Conservation (phyloP, 2,329 filamentous ascomycete genomes). For the Penicillium sp. region DNA sequence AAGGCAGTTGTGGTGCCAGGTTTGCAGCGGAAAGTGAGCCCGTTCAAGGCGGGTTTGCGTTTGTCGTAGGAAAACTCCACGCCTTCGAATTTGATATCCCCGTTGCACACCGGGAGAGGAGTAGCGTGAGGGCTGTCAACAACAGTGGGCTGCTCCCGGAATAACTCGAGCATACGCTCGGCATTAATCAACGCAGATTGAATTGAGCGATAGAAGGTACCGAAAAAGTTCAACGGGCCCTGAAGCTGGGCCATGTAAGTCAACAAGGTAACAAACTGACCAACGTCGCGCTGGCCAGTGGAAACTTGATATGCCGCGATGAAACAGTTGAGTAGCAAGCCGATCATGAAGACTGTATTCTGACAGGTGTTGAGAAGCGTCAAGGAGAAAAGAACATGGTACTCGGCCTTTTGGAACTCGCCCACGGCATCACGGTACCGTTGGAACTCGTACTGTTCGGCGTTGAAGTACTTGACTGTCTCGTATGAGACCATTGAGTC, state of each 20-base stretch:
- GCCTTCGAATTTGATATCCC: constrained; percentile 82
- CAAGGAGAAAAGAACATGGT: constrained; percentile 73
- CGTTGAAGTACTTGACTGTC: constrained; percentile 89
- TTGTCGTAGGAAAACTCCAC: constrained; percentile 90
- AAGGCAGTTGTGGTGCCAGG: constrained; percentile 94
- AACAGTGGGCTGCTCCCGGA: constrained; percentile 93
- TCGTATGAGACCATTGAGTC: constrained; percentile 99
- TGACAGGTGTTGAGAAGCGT: constrained; percentile 81
- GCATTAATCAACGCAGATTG: constrained; percentile 98
- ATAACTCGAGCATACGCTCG: constrained; percentile 90
- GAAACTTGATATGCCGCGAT: constrained; percentile 77
- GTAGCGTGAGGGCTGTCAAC: constrained; percentile 70
- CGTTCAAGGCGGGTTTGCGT: constrained; percentile 79
- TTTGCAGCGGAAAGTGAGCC: constrained; percentile 79
- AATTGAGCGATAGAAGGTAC: constrained; percentile 92
- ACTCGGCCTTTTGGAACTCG: constrained; percentile 73
- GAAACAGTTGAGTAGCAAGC: constrained; percentile 70
- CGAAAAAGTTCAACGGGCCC: constrained; percentile 81
- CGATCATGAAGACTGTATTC: constrained; percentile 76
- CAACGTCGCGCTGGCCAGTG: constrained; percentile 64
- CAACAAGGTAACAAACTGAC: constrained; percentile 71
- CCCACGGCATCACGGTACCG: constrained; percentile 71
- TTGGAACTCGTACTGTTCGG: constrained; percentile 74
- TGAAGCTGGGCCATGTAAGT: constrained; percentile 80
- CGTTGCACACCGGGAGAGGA: constrained; percentile 67